These are phyloP conservation scores for Globisporangium acanthophoron DNA, from an alignment of 352 stramenopile species.

Conservation along the genomic window DNA sequence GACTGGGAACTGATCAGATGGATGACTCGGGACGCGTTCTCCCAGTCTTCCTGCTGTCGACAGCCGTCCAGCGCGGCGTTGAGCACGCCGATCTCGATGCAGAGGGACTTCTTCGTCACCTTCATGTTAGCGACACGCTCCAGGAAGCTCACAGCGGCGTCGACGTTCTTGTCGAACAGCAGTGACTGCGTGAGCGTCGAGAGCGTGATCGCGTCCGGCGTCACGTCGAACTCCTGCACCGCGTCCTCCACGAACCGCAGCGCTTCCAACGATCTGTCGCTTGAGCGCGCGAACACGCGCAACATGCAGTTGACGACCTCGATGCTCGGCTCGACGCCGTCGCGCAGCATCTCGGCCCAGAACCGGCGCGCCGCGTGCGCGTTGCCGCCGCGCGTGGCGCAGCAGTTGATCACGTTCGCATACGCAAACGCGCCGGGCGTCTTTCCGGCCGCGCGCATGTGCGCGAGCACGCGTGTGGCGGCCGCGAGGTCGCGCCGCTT, in stretches of 20 bases:
- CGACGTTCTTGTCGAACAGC: slow-evolving; percentile 25
- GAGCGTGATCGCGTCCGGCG: slow-evolving; percentile 36
- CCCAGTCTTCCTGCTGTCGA: slow-evolving; percentile 32
- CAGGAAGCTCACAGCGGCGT: slow-evolving; percentile 25
- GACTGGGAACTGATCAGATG: background rate
- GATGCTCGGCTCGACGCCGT: slow-evolving; percentile 30
- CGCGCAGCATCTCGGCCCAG: slow-evolving; percentile 37
- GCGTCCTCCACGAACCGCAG: slow-evolving; percentile 21
- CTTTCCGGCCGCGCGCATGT: slow-evolving; percentile 30
- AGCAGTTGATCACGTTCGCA: slow-evolving; percentile 64
- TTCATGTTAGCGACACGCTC: slow-evolving; percentile 2
- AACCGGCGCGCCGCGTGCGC: slow-evolving; percentile 30
- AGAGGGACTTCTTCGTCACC: background rate
- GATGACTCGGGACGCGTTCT: slow-evolving; percentile 16
- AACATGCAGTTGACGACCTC: slow-evolving; percentile 59
- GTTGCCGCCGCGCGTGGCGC: slow-evolving; percentile 28
- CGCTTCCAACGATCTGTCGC: slow-evolving; percentile 28
- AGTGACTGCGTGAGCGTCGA: slow-evolving; percentile 39
- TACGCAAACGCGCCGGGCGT: slow-evolving; percentile 39
- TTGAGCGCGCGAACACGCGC: slow-evolving; percentile 39
- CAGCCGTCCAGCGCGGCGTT: slow-evolving; percentile 50
- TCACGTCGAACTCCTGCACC: slow-evolving; percentile 27
- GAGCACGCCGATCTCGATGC: slow-evolving; percentile 11
- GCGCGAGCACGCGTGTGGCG: slow-evolving; percentile 29
- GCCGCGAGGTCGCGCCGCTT: slow-evolving; percentile 30